Conservation (phyloP, 345 rosid genomes). For the Eucalyptus camaldulensis region DNA sequence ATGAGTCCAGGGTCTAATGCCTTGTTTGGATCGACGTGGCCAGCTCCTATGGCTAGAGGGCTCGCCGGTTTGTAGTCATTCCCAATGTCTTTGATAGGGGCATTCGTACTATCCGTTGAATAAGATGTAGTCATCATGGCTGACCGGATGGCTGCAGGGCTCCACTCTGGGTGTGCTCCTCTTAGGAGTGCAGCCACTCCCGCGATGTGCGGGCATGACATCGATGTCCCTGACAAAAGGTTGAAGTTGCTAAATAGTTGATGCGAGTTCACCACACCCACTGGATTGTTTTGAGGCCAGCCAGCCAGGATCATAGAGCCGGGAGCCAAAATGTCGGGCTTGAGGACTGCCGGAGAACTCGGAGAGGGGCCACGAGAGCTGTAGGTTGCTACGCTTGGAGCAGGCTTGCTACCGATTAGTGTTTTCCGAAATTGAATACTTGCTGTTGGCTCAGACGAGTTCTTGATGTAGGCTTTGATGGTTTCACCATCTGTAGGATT, state of each 20-base stretch:
- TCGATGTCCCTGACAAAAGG: conserved; percentile 43
- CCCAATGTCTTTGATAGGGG: conserved; percentile 14
- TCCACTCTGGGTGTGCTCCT: conserved; percentile 41
- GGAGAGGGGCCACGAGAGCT: conserved; percentile 54
- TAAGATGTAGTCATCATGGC: conserved; percentile 51
- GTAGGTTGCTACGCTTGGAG: conserved; percentile 33
- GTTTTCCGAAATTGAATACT: conserved; percentile 23
- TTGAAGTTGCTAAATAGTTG: conserved; percentile 13
- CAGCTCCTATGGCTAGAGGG: conserved; percentile 46
- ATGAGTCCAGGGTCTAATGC: conserved; percentile 50
- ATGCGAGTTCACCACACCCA: neutral
- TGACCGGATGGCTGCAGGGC: conserved; percentile 47
- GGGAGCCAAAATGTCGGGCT: conserved; percentile 49
- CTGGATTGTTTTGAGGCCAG: conserved; percentile 25
- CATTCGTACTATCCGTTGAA: conserved; percentile 6
- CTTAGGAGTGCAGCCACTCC: conserved; percentile 42
- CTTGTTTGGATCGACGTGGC: conserved; percentile 40
- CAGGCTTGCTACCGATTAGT: conserved; percentile 5
- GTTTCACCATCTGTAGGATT: conserved; percentile 5
- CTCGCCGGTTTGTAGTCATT: neutral
- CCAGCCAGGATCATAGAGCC: conserved; percentile 34
- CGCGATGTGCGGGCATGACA: conserved; percentile 45
- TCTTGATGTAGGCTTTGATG: conserved; percentile 23
- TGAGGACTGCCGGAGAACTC: conserved; percentile 32
- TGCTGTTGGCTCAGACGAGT: conserved; percentile 9